Evolutionary conservation across 371 early-diverging fungal genomes (phyloP).

Genomic region (Lichtheimia ornata): DNA sequence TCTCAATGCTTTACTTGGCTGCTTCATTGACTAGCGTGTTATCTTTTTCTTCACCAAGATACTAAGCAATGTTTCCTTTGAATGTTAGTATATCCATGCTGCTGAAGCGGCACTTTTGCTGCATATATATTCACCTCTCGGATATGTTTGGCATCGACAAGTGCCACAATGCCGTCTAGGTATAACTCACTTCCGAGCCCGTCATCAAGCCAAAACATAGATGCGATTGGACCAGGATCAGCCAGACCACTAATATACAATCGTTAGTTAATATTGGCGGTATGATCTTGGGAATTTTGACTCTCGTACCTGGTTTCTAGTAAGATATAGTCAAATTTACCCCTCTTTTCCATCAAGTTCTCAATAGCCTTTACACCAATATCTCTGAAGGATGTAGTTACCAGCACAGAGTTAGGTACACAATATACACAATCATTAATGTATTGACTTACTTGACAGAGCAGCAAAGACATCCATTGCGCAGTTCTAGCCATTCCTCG

Average conservation of each 20-base stretch:
- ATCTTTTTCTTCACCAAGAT: conserved; percentile 53
- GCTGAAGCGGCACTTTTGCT: not conserved
- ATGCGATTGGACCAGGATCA: conserved; percentile 91
- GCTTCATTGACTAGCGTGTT: conserved; percentile 72
- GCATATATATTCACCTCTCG: conserved; percentile 39
- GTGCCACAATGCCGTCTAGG: conserved; percentile 91
- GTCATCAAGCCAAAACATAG: conserved; percentile 97
- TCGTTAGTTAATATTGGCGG: too few species aligned
- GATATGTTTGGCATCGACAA: conserved; percentile 90
- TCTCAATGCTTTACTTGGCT: too few species aligned
- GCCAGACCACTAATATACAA: conserved; percentile 60
- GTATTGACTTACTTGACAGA: conserved; percentile 76
- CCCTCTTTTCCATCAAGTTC: conserved; percentile 87
- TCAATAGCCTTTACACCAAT: conserved; percentile 95
- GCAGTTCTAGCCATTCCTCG: conserved; percentile 96
- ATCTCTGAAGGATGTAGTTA: conserved; percentile 56
- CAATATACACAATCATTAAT: not conserved
- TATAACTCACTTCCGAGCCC: conserved; percentile 86
- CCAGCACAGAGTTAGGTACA: not conserved
- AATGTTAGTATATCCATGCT: not conserved
- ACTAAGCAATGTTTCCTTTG: conserved; percentile 20
- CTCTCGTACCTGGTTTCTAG: conserved; percentile 78
- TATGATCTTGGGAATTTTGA: not conserved
- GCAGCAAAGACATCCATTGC: conserved; percentile 97
- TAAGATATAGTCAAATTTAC: conserved; percentile 91